These are phyloP conservation scores for Metarhizium brunneum DNA, from an alignment of 2,329 filamentous ascomycete genomes.

Conservation along the genomic window DNA sequence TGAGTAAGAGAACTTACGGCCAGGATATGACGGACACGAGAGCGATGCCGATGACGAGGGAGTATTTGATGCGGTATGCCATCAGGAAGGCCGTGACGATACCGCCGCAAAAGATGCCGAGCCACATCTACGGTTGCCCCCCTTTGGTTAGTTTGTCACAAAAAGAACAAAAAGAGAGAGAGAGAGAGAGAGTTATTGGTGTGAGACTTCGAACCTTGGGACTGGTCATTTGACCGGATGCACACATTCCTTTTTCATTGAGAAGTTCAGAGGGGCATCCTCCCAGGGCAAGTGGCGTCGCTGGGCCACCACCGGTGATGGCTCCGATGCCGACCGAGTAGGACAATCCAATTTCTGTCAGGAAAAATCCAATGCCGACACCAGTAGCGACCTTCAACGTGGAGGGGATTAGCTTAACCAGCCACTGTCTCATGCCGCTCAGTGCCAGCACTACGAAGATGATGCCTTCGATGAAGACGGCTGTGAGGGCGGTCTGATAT, in stretches of 20 bases:
- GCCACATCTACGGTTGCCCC: slow-evolving; percentile 57
- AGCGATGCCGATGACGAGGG: slow-evolving; percentile 64
- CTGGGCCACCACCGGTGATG: slow-evolving; percentile 56
- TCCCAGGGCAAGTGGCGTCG: slow-evolving; percentile 66
- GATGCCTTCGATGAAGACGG: slow-evolving; percentile 56
- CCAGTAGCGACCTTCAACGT: slow-evolving; percentile 58
- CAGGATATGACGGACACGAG: slow-evolving; percentile 66
- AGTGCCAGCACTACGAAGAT: slow-evolving; percentile 56
- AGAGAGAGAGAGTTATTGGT: too few relatives aligned
- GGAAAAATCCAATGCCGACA: slow-evolving; percentile 55
- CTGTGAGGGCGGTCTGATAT: slow-evolving; percentile 51
- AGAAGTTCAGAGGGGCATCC: slow-evolving; percentile 57
- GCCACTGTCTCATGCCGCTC: slow-evolving; percentile 64
- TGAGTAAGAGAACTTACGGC: slow-evolving; percentile 42
- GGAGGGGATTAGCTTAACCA: slow-evolving; percentile 54
- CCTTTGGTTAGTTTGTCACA: slow-evolving; percentile 3
- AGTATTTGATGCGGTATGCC: slow-evolving; percentile 67
- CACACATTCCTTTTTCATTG: slow-evolving; percentile 38
- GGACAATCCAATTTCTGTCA: slow-evolving; percentile 57
- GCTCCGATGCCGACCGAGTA: slow-evolving; percentile 78
- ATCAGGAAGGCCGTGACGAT: slow-evolving; percentile 73
- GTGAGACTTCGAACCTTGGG: slow-evolving; percentile 45
- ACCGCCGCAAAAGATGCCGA: slow-evolving; percentile 73
- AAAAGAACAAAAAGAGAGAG: too few relatives aligned
- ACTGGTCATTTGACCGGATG: slow-evolving; percentile 61